phyloP scores from a whole-genome alignment of 2,329 filamentous ascomycete genomes.

The Scytalidium sp. region DNA sequence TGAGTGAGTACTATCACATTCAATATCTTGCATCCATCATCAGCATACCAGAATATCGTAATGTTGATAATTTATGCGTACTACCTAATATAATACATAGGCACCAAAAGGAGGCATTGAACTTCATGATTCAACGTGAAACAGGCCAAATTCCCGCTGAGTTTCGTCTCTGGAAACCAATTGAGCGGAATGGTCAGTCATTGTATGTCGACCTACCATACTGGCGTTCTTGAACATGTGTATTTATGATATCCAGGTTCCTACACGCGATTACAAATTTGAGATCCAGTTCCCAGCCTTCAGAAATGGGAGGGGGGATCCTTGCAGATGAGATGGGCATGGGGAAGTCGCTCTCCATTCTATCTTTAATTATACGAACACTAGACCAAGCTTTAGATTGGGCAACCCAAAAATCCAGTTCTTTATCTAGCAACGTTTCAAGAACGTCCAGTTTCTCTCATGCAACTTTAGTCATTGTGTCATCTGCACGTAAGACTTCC shows the following conservation, averaged over 20 bases:
- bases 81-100: constrained; percentile 17
- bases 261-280: constrained; percentile 79
- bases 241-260: constrained; percentile 47
- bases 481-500: constrained; percentile 34
- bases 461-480: constrained; percentile 41
- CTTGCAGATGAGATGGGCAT: constrained; percentile 57
- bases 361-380: constrained; percentile 42
- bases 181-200: constrained; percentile 14
- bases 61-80: neutral
- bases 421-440: no score
- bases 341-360: constrained; percentile 48
- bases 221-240: constrained; percentile 29
- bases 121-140: constrained; percentile 37
- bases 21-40: no score
- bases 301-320: constrained; percentile 58
- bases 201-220: constrained; percentile 16
- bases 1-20: no score
- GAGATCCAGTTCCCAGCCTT: constrained; percentile 51
- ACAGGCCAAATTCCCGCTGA: constrained; percentile 27
- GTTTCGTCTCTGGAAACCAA: constrained; percentile 30
- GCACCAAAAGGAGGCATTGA: constrained; percentile 34
- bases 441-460: constrained; percentile 6
- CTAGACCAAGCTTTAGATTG: constrained; percentile 27
- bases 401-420: constrained; percentile 9
- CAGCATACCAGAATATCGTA: no score